A percentile compares a stretch with the other conserved stretches of the same genome.
phyloP scores from a whole-genome alignment of 1,284 basidiomycete species.

The Sphagnurus paluster region DNA sequence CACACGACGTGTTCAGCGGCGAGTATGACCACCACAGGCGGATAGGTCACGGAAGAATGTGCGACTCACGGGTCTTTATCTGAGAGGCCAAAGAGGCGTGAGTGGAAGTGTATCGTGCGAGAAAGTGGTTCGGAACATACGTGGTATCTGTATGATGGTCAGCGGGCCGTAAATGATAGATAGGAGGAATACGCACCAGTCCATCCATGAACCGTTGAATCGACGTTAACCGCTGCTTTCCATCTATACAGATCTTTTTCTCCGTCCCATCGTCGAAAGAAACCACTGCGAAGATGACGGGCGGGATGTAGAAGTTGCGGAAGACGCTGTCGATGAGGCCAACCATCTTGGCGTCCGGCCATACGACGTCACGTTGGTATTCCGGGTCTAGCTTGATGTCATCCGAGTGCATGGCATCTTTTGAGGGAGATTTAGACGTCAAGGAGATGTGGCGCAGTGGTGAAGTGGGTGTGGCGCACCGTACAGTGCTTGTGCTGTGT shows the following conservation, averaged over 20 bases:
- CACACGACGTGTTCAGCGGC: too few relatives aligned
- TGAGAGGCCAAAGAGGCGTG: too few relatives aligned
- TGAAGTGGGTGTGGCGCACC: conserved; percentile 38
- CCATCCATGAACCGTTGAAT: conserved; percentile 75
- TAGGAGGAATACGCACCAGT: conserved; percentile 42
- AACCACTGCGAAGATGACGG: conserved; percentile 65
- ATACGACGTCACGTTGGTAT: conserved; percentile 60
- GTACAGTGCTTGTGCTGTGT: conserved; percentile 64
- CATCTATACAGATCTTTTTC: conserved; percentile 69
- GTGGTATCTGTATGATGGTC: conserved; percentile 42
- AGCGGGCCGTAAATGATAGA: conserved; percentile 4
- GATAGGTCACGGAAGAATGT: too few relatives aligned
- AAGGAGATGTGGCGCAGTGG: not conserved
- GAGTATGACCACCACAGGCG: too few relatives aligned
- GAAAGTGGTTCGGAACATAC: conserved; percentile 34
- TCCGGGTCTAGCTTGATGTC: conserved; percentile 72
- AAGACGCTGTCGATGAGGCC: conserved; percentile 25
- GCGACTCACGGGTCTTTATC: conserved; percentile 56
- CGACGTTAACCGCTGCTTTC: conserved; percentile 77
- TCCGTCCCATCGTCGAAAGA: conserved; percentile 59
- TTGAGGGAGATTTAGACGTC: conserved; percentile 10
- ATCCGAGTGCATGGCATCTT: conserved; percentile 59
- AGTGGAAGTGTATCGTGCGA: conserved; percentile 3
- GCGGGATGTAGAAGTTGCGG: conserved; percentile 47
- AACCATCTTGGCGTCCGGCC: conserved; percentile 26